Conservation (phyloP, 352 stramenopile species). For the Phytophthora fragariae region DNA sequence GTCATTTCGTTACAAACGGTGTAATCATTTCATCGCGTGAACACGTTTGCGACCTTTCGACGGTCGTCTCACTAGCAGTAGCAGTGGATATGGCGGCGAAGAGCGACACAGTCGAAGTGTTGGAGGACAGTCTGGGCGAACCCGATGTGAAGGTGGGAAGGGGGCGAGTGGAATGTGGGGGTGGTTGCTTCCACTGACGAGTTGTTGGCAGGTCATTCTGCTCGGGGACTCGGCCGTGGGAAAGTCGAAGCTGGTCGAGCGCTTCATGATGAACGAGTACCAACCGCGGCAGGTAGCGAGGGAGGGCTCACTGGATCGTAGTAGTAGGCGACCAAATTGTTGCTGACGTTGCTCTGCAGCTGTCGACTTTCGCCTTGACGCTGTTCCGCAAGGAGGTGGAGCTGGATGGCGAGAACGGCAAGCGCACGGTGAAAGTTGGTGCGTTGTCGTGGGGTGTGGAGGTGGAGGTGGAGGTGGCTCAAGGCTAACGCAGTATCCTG, state of each 20-base stretch:
- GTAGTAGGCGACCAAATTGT: background rate
- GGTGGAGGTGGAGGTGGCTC: background rate
- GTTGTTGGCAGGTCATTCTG: conserved; percentile 85
- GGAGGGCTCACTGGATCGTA: no score
- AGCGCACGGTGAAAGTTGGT: conserved; percentile 75
- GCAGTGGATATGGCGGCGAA: conserved; percentile 30
- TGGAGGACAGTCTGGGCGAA: conserved; percentile 61
- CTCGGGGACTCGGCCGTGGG: conserved; percentile 95
- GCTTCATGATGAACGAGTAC: conserved; percentile 97
- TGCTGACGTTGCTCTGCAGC: conserved; percentile 39
- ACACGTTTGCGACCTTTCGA: conserved; percentile 93
- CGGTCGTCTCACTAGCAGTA: background rate
- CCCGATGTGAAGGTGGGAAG: conserved; percentile 64
- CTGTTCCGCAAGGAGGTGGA: conserved; percentile 94
- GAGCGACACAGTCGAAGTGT: conserved; percentile 30
- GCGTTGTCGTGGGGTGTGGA: conserved; percentile 2
- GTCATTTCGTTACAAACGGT: background rate
- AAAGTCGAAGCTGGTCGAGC: conserved; percentile 96
- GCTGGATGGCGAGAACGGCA: conserved; percentile 65
- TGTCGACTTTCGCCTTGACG: conserved; percentile 96
- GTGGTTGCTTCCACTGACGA: background rate
- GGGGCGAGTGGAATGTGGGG: background rate
- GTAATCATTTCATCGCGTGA: background rate
- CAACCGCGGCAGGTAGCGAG: conserved; percentile 82
- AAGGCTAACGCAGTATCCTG: background rate